A percentile compares a stretch with the other conserved stretches of the same genome.
Conservation (phyloP, 1,284 basidiomycete genomes). For the Uromyces viciae-fabae region DNA sequence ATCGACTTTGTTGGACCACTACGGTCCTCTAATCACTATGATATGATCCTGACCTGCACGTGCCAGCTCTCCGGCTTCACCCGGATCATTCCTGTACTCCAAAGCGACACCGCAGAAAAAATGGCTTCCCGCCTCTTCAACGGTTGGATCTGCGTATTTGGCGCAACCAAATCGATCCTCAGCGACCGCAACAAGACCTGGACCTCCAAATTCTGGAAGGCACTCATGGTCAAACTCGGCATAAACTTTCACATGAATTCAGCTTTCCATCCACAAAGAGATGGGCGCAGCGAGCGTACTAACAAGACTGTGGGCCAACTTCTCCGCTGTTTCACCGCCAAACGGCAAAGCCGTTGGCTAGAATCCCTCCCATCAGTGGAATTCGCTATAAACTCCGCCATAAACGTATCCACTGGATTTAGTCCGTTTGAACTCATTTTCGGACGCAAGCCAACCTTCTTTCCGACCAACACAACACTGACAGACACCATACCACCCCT, state of each 20-base stretch:
- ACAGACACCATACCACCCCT: not conserved
- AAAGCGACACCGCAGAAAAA: not conserved
- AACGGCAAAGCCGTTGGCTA: not conserved
- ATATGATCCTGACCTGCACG: not conserved
- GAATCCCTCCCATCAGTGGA: not conserved
- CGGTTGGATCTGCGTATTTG: not conserved
- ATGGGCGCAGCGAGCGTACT: not conserved
- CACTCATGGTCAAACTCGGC: not conserved
- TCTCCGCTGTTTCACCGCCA: not conserved
- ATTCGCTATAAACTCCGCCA: not conserved
- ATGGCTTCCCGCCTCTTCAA: not conserved
- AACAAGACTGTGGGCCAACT: slow-evolving; percentile 13
- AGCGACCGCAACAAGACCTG: not conserved
- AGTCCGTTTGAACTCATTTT: not conserved
- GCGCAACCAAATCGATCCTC: not conserved
- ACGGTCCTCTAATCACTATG: not conserved
- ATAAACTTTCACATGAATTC: not conserved
- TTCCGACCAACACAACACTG: not conserved
- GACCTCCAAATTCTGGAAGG: not conserved
- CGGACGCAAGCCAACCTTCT: not conserved
- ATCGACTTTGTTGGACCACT: not conserved
- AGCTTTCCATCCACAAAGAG: not conserved
- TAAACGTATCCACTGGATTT: not conserved
- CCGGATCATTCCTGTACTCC: not conserved
- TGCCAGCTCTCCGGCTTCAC: not conserved